Evolutionary conservation across 768 basidiomycete genomes (phyloP), one percentile per base, ranked within the genome.

Genomic region (Russula brevipes): DNA sequence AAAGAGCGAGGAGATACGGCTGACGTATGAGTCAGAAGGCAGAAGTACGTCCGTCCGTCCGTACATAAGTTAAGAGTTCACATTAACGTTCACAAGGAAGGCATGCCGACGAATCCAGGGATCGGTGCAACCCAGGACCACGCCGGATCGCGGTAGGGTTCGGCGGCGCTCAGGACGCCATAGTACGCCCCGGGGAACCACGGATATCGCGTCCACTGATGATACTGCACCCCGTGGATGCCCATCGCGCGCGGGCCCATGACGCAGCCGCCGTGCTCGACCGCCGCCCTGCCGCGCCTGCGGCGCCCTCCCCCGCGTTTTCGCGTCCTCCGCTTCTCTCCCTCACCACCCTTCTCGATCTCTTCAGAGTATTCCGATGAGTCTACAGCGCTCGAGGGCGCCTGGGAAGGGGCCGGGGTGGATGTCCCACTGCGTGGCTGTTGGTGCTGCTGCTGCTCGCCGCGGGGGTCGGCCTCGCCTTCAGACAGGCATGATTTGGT

Each of bases 161-260:
- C 38, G 7, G 38, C 5, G 38, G 38, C 38, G 24, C 24, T 24
- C 5, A 19, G 6, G 14, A 10, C 10, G 6, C 33, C 31, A 52
- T 36, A 19, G 9, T 41, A 41, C 11, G 31, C 17, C 8, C 3
- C 17, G 7, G 35, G 17, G 35, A 9, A 52, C 51, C 33, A 52
- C n/a, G 35, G 5, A 11, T 30, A 24, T 24, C 16, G 16, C 9
- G 7, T 10, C 61, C 61, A 58, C 44, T 12, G n/a, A 19, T 36
- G 24, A 33, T n/a, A 11, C 12, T 33, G 24, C 0, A 19, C 1
- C 5, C 53, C 41, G 10, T 30, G 10, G 2, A 49, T 19, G 19
- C 53, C n/a, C 31, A 59, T 44, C 42, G 14, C 36, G 36, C 62
- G 62, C 2, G 62, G 62, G 4, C 57, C 62, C 52, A 54, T 63